Evolutionary conservation across 2,329 filamentous ascomycete species (phyloP), one percentile per base, ranked within the genome.

Genomic region (Colletotrichum sp.): DNA sequence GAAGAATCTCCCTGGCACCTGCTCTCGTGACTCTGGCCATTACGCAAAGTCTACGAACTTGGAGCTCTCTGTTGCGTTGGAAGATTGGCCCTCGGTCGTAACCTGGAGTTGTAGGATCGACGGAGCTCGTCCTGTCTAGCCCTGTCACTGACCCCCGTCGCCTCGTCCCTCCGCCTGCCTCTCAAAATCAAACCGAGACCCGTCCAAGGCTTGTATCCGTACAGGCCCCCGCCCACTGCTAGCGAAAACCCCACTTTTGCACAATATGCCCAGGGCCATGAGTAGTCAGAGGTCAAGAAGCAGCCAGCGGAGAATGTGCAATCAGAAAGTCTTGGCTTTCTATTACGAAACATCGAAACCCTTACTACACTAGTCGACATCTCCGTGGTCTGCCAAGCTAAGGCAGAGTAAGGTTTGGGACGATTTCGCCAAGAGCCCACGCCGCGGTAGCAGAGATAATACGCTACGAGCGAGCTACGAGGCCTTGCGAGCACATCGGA

Each of bases 311-410:
- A 63, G n/a, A 15, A 59, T 30, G 27, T 11, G 73, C 55, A 75
- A 75, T 75, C 73, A 63, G 55, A 52, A 61, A 52, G 69, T 39
- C 73, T 63, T 72, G 69, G 39, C 69, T 30, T 68, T 63, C 32
- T 34, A 39, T 48, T 57, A 39, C 63, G 69, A 76, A 69, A 74
- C 74, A 32, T 73, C 74, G 74, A 74, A 76, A 55, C 74, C 34
- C 65, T 76, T 76, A 65, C 74, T 66, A 52, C 70, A 73, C 44
- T 76, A 60, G 74, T 69, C 59, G 44, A 74, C 34, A 74, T 76
- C 74, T 76, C 74, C 74, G 65, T 64, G 44, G 64, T 39, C 52
- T 68, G 39, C 32, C 64, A 36, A 30, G 65, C 55, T 28, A 57
- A 39, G 13, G 65, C 27, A 25, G 36, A 25, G 68, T 64, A 64